Evolutionary conservation across 371 early-diverging fungal species (phyloP), one percentile per base, ranked within the genome.

Genomic region (Mucor indicus): DNA sequence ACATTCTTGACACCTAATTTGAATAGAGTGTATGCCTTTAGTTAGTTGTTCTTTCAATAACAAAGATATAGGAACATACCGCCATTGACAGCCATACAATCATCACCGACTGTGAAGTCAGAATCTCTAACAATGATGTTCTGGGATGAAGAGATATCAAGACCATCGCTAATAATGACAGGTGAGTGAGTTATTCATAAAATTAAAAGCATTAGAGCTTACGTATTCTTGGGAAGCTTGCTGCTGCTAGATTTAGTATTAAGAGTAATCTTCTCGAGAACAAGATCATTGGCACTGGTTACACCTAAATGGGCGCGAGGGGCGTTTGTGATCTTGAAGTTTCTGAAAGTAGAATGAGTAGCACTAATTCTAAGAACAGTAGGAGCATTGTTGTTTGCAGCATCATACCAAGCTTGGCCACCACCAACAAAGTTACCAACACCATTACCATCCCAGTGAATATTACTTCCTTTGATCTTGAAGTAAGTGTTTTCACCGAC

Each of bases 341-440:
- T 57, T 38, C 57, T 57, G 27, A 67, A 67, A 7, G 51, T 48
- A n/a, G 68, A 67, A 43, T 67, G 54, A 13, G 52, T 57, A 10
- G 57, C 64, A 29, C 42, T 50, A 10, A 59, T 57, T 37, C 56
- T 53, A 20, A 67, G 55, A 33, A 67, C 60, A 16, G 57, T 60
- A n/a, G 68, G 68, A 10, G 64, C 68, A 17, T 57, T 60, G 15
- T 54, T 57, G 24, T 63, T 51, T n/a, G 53, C 47, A n/a, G 53
- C 56, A 42, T 63, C 61, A 57, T 60, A 68, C 68, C 68, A 67
- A 8, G 48, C 47, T 33, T 67, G 68, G 13, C 68, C 68, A 20
- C 60, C 54, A 38, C 64, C 58, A 31, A 47, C 48, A 29, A 64
- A 48, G 8, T 55, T 36, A 39, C 68, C 68, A 33, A 25, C n/a